phyloP scores from a whole-genome alignment of 257 asterid species.

The Echites panduratus region DNA sequence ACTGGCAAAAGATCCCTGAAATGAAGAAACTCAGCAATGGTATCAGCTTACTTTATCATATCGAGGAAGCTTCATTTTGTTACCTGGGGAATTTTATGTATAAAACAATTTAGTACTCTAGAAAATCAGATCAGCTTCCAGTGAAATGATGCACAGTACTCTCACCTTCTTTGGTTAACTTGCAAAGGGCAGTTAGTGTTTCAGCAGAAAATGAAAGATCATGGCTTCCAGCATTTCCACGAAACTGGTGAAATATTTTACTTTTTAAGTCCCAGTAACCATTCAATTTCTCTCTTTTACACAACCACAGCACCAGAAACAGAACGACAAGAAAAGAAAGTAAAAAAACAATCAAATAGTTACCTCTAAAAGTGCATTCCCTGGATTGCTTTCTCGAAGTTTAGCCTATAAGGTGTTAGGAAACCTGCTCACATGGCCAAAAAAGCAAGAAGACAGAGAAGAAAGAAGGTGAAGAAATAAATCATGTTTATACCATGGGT shows the following conservation, averaged over 20 bases:
- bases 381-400: constrained; percentile 75
- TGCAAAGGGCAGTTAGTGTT: constrained; percentile 59
- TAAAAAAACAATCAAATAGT: not conserved
- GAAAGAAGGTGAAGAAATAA: constrained; percentile 10
- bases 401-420: constrained; percentile 45
- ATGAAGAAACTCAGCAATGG: constrained; percentile 17
- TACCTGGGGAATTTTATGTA: constrained; percentile 39
- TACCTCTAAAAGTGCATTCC: constrained; percentile 87
- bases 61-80: constrained; percentile 85
- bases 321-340: not conserved
- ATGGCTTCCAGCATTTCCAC: constrained; percentile 99
- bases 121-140: constrained; percentile 3
- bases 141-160: constrained; percentile 13
- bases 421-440: not conserved
- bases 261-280: constrained; percentile 6
- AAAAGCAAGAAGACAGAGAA: constrained; percentile 9
- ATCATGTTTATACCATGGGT: not conserved
- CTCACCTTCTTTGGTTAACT: constrained; percentile 77
- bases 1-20: constrained; percentile 14
- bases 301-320: not conserved
- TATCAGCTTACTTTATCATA: constrained; percentile 66
- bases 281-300: not conserved
- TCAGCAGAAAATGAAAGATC: constrained; percentile 80
- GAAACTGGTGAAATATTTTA: constrained; percentile 38
- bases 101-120: not conserved